Evolutionary conservation across 2,329 filamentous ascomycete species (phyloP).

Genomic region (Pseudocercospora macadamiae): DNA sequence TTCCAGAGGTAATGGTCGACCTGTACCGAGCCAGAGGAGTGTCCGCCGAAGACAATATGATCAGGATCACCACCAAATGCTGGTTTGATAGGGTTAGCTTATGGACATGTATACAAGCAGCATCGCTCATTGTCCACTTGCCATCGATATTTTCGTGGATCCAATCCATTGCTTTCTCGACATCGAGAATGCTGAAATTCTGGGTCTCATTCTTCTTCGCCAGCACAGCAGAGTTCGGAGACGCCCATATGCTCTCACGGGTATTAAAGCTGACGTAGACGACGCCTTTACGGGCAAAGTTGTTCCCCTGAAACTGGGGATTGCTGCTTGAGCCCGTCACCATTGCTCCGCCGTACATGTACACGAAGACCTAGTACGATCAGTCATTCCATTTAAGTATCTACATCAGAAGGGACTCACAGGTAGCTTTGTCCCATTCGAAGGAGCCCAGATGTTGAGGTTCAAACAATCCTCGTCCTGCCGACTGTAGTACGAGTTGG

Average conservation of each 20-base stretch:
- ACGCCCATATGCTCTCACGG: conserved; percentile 7
- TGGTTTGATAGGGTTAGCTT: background rate
- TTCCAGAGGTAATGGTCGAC: conserved; percentile 45
- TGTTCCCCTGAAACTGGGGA: conserved; percentile 30
- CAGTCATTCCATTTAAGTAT: no score
- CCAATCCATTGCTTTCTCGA: conserved; percentile 13
- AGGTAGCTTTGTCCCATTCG: conserved; percentile 1
- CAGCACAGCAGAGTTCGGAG: conserved; percentile 3
- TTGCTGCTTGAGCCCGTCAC: conserved; percentile 22
- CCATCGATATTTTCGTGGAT: conserved; percentile 8
- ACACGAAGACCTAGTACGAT: conserved; percentile 9
- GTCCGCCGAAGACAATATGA: conserved; percentile 27
- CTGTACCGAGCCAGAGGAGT: conserved; percentile 39
- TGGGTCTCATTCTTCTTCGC: background rate
- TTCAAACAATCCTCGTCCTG: conserved; percentile 17
- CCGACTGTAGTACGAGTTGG: conserved; percentile 1
- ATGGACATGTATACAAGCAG: no score
- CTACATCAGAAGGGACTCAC: no score
- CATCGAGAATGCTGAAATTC: conserved; percentile 14
- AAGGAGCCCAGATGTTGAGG: conserved; percentile 16
- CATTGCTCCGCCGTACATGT: conserved; percentile 15
- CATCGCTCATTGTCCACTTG: no score
- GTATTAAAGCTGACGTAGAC: conserved; percentile 11
- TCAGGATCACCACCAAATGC: conserved; percentile 10
- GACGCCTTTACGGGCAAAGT: conserved; percentile 12